Evolutionary conservation across 2,329 filamentous ascomycete species (phyloP).

Genomic region (Coniochaeta sp.): DNA sequence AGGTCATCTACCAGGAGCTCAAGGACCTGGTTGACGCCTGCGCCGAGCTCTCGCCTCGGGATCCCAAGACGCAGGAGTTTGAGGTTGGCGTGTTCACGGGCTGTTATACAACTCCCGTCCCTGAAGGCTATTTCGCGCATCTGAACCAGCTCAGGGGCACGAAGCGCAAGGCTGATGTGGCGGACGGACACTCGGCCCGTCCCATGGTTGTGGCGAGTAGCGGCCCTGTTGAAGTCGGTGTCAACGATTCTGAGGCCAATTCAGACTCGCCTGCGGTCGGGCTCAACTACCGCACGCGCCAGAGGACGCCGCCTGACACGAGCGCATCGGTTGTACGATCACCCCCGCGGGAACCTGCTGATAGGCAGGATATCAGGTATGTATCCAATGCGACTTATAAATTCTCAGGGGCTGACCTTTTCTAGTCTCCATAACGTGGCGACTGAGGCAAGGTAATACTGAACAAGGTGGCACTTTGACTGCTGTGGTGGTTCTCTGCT

Average conservation of each 20-base stretch:
- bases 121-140: conserved; percentile 74
- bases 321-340: neutral
- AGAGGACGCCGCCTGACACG: neutral
- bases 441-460: conserved; percentile 2
- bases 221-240: conserved; percentile 3
- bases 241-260: neutral
- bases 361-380: conserved; percentile 24
- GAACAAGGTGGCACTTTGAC: neutral
- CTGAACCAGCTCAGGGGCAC: conserved; percentile 65
- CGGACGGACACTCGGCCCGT: neutral
- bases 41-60: conserved; percentile 56
- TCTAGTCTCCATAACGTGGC: conserved; percentile 13
- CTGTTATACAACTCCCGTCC: conserved; percentile 74
- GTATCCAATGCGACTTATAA: conserved; percentile 1
- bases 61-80: conserved; percentile 53
- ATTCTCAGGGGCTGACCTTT: neutral
- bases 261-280: neutral
- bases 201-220: neutral
- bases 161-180: conserved; percentile 41
- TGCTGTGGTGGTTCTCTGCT: no score
- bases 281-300: neutral
- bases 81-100: conserved; percentile 92
- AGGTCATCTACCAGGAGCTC: conserved; percentile 54
- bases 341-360: conserved; percentile 1
- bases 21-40: conserved; percentile 76